Percentiles rank a stretch among this genome's conserved stretches.
Evolutionary conservation across 2,329 filamentous ascomycete genomes (phyloP).

Genomic region (Xylariaceae sp.): DNA sequence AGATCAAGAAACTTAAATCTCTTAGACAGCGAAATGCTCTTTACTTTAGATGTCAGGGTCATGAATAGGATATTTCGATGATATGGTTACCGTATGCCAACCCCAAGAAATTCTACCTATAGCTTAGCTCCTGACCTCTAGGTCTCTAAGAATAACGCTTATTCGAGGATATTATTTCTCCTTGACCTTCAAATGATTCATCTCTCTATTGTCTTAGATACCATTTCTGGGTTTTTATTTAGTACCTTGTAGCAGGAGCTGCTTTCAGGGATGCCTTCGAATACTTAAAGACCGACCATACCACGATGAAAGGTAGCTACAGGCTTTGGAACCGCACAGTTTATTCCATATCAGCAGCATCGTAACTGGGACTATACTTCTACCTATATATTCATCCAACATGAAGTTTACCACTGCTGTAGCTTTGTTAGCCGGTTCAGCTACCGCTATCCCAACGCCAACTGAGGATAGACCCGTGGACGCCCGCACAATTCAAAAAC

Average conservation of each 20-base stretch:
- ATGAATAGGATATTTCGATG: background rate
- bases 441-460: conserved; percentile 25
- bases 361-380: background rate
- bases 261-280: background rate
- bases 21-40: background rate
- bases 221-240: background rate
- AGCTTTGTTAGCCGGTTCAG: conserved; percentile 23
- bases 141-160: background rate
- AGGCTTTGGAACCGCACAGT: background rate
- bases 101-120: too few relatives aligned
- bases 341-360: background rate
- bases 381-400: conserved; percentile 3
- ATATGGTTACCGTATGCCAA: background rate
- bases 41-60: too few relatives aligned
- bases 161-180: background rate
- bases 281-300: background rate
- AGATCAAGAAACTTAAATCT: background rate
- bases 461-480: conserved; percentile 22
- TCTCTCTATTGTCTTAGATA: background rate
- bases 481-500: conserved; percentile 25
- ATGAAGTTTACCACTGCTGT: conserved; percentile 30
- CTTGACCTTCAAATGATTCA: background rate
- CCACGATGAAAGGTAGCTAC: background rate
- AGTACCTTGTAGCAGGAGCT: background rate
- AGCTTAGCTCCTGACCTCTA: background rate